phyloP scores from a whole-genome alignment of 352 stramenopile genomes.

The Phytophthora fragariae region DNA sequence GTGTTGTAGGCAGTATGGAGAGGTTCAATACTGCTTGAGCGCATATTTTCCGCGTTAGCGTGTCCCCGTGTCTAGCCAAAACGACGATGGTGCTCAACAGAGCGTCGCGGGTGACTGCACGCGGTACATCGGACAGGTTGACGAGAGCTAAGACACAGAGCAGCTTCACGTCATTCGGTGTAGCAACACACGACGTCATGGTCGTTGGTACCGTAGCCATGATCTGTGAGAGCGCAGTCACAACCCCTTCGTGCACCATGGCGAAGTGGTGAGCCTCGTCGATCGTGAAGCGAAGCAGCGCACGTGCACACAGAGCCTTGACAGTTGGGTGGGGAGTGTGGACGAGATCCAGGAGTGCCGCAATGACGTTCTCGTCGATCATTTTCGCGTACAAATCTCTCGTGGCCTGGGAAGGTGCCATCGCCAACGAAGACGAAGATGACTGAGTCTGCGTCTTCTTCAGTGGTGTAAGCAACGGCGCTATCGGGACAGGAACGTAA shows the following conservation, averaged over 20 bases:
- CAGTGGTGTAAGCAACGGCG: conserved; percentile 26
- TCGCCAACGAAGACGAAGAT: conserved; percentile 24
- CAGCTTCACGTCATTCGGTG: conserved; percentile 62
- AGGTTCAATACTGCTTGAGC: conserved; percentile 78
- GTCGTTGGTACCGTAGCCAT: conserved; percentile 54
- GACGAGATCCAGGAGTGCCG: conserved; percentile 66
- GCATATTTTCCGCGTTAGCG: conserved; percentile 42
- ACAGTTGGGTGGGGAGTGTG: conserved; percentile 69
- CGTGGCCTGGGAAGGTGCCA: conserved; percentile 38
- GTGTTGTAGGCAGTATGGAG: conserved; percentile 81
- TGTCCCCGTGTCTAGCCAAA: conserved; percentile 46
- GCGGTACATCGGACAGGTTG: conserved; percentile 72
- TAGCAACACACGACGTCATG: conserved; percentile 27
- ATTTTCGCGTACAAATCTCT: conserved; percentile 72
- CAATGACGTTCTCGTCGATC: conserved; percentile 76
- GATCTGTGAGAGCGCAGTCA: conserved; percentile 70
- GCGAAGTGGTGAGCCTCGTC: conserved; percentile 81
- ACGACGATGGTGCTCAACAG: conserved; percentile 61
- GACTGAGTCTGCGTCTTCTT: conserved; percentile 30
- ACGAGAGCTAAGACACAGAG: conserved; percentile 75
- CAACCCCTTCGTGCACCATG: conserved; percentile 81
- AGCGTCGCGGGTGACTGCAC: conserved; percentile 78
- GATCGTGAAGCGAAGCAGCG: conserved; percentile 75
- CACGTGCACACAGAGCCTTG: conserved; percentile 74
- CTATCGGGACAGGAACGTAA: conserved; percentile 22